Base-by-base conservation (phyloP, 495 filamentous ascomycete species). In the Aspergillus kassunensis region DNA sequence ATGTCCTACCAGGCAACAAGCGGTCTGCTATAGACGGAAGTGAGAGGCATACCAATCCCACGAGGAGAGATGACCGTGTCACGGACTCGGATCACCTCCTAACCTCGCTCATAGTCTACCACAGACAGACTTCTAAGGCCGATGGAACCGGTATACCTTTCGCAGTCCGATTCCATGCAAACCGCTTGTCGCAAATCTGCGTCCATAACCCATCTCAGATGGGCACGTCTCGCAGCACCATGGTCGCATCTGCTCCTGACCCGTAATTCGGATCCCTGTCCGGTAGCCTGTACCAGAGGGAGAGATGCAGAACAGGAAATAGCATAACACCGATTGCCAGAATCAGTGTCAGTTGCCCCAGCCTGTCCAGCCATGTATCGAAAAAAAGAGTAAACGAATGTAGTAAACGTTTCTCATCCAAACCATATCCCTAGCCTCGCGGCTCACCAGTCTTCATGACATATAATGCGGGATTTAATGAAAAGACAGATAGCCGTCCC, bases 381-480 rank as follows among this genome's bases (percentile, higher is more conserved):
- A 72, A 76, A 4, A 53, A 63, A 66, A 72, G 72, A 60, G 60
- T 63, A 9, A 53, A 53, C n/a, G 51, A 53, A 42, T 53, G 51
- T 53, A 49, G 53, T 63, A 65, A 69, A 73, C 65, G 72, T 75
- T 72, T 65, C 74, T 76, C 71, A 69, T 78, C 75, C 73, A 66
- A 68, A 63, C 72, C 73, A 72, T 79, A 74, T 72, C 68, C 71
- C 69, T 60, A 72, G 79, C 80, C 80, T 79, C 68, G 80, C 79
- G 79, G 79, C 80, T 71, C 53, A 77, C 72, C 73, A 71, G 66
- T 82, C 76, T 80, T 81, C 65, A 74, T 78, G 72, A 73, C 65
- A 69, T 75, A 74, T 71, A 60, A 73, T 63, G 60, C 53, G 61
- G 64, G 64, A 64, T 50, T 48, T 15, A 56, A 65, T 65, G 58